phyloP scores from a whole-genome alignment of 345 rosid genomes.

The Kandelia obovata region DNA sequence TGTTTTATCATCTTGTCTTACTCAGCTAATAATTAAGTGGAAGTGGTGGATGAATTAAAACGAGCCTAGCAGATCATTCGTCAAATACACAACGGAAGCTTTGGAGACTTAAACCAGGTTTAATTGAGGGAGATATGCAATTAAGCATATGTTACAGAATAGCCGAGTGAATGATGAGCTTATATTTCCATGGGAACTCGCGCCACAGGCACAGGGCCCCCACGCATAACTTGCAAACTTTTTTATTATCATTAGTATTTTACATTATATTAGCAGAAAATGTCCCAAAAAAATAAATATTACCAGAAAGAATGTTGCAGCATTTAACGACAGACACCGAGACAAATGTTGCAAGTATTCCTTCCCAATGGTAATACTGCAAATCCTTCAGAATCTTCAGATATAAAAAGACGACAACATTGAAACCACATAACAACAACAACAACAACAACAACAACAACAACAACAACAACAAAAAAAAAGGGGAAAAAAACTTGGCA shows the following conservation, averaged over 20 bases:
- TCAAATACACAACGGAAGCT: not conserved
- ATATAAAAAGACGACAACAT: conserved; percentile 13
- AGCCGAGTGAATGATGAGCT: not conserved
- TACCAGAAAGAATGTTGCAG: conserved; percentile 50
- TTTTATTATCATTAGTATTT: too few relatives aligned
- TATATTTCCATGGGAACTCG: conserved; percentile 5
- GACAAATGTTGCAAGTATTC: conserved; percentile 48
- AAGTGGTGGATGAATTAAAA: too few relatives aligned
- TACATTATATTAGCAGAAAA: not conserved
- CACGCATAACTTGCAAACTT: too few relatives aligned
- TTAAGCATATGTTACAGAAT: not conserved
- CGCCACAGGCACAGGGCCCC: not conserved
- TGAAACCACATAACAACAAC: conserved; percentile 4
- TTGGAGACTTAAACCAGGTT: not conserved
- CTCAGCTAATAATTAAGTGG: too few relatives aligned
- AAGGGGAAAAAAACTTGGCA: not conserved
- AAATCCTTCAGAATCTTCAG: conserved; percentile 42
- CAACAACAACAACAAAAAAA: too few relatives aligned
- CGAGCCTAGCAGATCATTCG: not conserved
- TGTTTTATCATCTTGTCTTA: too few relatives aligned
- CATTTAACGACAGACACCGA: conserved; percentile 49
- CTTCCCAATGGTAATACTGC: conserved; percentile 22
- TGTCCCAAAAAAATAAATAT: conserved; percentile 4
- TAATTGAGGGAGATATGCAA: not conserved
- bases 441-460: not conserved